phyloP scores from a whole-genome alignment of 495 filamentous ascomycete species.

The Annulohypoxylon moriforme region DNA sequence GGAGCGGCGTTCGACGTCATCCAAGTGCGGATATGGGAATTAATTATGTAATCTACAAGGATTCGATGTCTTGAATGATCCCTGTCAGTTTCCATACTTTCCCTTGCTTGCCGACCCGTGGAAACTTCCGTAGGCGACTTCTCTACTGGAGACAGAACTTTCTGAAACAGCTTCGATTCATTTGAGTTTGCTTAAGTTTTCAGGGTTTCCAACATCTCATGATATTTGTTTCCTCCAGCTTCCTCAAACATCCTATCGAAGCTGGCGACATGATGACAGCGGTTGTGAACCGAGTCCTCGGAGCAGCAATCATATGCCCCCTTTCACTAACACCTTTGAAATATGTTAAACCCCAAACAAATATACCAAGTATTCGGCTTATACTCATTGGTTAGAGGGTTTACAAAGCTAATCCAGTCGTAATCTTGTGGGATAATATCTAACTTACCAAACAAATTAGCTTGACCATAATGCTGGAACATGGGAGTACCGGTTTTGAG shows the following conservation, averaged over 20 bases:
- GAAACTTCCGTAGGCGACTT: constrained; percentile 7
- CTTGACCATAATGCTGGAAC: not conserved
- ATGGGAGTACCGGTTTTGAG: constrained; percentile 4
- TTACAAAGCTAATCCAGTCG: not conserved
- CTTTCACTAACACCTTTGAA: not conserved
- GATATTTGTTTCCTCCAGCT: constrained; percentile 12
- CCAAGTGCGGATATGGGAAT: not conserved
- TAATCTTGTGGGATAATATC: not conserved
- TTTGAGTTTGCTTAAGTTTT: not conserved
- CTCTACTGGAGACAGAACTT: constrained; percentile 19
- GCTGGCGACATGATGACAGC: constrained; percentile 27
- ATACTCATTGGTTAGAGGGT: not conserved
- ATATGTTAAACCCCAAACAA: not conserved
- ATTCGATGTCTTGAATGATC: constrained; percentile 1
- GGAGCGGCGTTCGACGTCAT: not conserved
- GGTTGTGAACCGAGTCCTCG: not conserved
- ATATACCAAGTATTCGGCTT: not conserved
- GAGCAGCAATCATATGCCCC: not conserved
- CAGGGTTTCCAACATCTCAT: constrained; percentile 17
- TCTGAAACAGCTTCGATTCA: constrained; percentile 39
- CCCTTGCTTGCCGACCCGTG: constrained; percentile 25
- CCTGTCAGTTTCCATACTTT: constrained; percentile 20
- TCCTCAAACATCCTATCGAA: not conserved
- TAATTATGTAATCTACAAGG: constrained; percentile 9
- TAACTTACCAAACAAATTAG: constrained; percentile 12